Conservation (phyloP, 1,284 basidiomycete genomes). For the Ceratorhiza oryzae-sativae region DNA sequence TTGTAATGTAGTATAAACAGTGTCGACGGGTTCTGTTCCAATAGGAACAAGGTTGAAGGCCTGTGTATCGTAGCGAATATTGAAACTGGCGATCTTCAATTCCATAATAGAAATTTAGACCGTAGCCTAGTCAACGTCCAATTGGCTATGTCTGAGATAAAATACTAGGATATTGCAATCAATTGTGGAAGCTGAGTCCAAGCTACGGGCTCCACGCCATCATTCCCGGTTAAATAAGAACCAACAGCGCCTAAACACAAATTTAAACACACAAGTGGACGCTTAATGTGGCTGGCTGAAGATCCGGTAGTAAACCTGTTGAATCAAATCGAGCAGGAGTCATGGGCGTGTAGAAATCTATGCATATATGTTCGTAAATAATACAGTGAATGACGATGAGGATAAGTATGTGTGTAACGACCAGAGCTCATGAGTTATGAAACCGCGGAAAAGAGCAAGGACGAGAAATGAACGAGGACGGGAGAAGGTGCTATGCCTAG, state of each 20-base stretch:
- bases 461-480: background rate
- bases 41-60: slow-evolving; percentile 27
- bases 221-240: background rate
- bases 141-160: background rate
- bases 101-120: background rate
- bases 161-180: background rate
- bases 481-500: slow-evolving; percentile 3
- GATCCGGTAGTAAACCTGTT: too few species aligned
- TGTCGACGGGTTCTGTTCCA: background rate
- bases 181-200: slow-evolving; percentile 1
- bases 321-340: background rate
- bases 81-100: slow-evolving; percentile 30
- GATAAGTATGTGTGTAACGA: slow-evolving; percentile 8
- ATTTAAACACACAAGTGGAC: too few species aligned
- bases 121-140: too few species aligned
- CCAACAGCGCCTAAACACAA: background rate
- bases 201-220: slow-evolving; percentile 13
- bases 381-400: background rate
- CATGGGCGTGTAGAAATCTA: background rate
- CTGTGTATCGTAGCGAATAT: slow-evolving; percentile 32
- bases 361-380: slow-evolving; percentile 25
- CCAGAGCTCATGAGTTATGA: background rate
- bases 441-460: background rate
- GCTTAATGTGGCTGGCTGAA: too few species aligned
- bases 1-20: background rate